Evolutionary conservation across 2,329 filamentous ascomycete species (phyloP), one percentile per base, ranked within the genome.

Genomic region (Colletotrichum horii): DNA sequence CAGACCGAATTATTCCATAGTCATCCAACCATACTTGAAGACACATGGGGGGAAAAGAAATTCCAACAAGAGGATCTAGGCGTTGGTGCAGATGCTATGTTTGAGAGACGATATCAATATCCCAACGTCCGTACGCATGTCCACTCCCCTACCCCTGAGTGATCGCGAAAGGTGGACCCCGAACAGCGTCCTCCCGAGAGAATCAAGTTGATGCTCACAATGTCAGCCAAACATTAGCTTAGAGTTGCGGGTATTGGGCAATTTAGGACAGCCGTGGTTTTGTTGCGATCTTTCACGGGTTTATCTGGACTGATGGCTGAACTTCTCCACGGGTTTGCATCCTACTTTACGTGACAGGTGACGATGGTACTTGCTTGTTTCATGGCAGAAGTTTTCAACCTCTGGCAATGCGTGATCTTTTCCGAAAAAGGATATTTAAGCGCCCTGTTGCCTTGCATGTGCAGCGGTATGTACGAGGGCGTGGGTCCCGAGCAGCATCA

Each of bases 51-150:
- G 19, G 19, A n/a, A 48, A n/a, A 6, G n/a, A 0, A 11, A 0
- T n/a, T n/a, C 19, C 0, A 6, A 16, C 19, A 16, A 19, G 19
- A 48, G 38, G 19, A 1, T 0, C 19, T 0, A 48, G 5, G 19
- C 38, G 38, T n/a, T 48, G 19, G n/a, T 9, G 36, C 36, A 1
- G 8, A 38, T 0, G 8, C 36, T 38, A 16, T 38, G 36, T 16
- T 19, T 38, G 8, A 19, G 36, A 38, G 1, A 3, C 11, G 16
- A 38, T n/a, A n/a, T n/a, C n/a, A n/a, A n/a, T n/a, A n/a, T n/a
- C n/a, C n/a, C 1, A 19, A 19, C 8, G 19, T 8, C 36, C 4
- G 15, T 38, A 38, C 12, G 38, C 5, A n/a, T 48, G 1, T n/a
- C n/a, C n/a, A n/a, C n/a, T n/a, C n/a, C 19, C 19, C 19, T n/a